Percentiles rank a stretch among this genome's conserved stretches.
These are phyloP conservation scores for Apophysomyces sp. DNA, from an alignment of 371 early-diverging fungal genomes.

Conservation along the genomic window DNA sequence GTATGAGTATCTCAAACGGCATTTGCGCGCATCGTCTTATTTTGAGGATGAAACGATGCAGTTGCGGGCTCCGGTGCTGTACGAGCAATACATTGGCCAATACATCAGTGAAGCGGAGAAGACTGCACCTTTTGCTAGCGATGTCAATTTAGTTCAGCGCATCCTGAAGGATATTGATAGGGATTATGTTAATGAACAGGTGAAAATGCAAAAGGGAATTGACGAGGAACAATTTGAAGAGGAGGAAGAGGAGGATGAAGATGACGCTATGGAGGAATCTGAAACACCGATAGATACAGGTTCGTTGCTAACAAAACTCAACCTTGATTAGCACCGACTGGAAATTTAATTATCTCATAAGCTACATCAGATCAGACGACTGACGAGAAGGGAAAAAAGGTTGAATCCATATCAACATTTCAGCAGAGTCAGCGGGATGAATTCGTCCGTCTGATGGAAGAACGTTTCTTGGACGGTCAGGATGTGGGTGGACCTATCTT, in stretches of 20 bases:
- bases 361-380: not conserved
- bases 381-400: slow-evolving; percentile 1
- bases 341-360: not conserved
- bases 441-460: slow-evolving; percentile 44
- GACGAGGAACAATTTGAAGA: slow-evolving; percentile 51
- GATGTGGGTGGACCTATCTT: slow-evolving; percentile 36
- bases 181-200: slow-evolving; percentile 28
- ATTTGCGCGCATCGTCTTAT: slow-evolving; percentile 38
- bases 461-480: slow-evolving; percentile 44
- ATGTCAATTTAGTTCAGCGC: slow-evolving; percentile 42
- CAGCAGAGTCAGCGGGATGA: slow-evolving; percentile 37
- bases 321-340: not conserved
- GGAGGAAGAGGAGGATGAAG: slow-evolving; percentile 45
- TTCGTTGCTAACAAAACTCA: not conserved
- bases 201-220: slow-evolving; percentile 25
- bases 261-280: not conserved
- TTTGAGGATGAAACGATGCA: slow-evolving; percentile 49
- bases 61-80: slow-evolving; percentile 43
- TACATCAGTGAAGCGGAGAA: slow-evolving; percentile 33
- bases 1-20: slow-evolving; percentile 33
- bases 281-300: not conserved
- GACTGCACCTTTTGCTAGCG: slow-evolving; percentile 31
- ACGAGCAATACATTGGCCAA: slow-evolving; percentile 49
- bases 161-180: slow-evolving; percentile 43
- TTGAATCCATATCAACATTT: slow-evolving; percentile 6